Evolutionary conservation across 805 yeast species (phyloP).

Genomic region (Candida loeiensis): DNA sequence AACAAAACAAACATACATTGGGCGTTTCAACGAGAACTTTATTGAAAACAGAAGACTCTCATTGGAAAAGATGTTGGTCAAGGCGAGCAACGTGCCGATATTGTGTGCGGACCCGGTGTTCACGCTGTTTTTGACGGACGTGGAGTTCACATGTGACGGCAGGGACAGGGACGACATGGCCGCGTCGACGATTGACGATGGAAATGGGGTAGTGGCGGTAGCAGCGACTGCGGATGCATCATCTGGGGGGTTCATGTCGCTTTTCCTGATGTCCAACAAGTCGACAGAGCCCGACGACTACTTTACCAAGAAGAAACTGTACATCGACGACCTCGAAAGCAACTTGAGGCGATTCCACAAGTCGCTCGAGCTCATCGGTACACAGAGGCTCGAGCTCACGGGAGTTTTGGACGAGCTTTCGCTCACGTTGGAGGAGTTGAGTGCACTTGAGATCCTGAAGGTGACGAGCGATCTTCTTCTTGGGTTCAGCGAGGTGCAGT

Average conservation of each 20-base stretch:
- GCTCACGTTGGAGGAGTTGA: conserved; percentile 50
- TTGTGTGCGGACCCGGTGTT: conserved; percentile 75
- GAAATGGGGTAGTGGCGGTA: conserved; percentile 4
- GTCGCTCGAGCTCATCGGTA: conserved; percentile 68
- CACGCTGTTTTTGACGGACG: conserved; percentile 70
- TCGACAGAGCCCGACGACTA: conserved; percentile 75
- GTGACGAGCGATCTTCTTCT: conserved; percentile 58
- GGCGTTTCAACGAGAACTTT: conserved; percentile 86
- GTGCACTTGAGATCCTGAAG: conserved; percentile 71
- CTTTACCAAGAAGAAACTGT: conserved; percentile 64
- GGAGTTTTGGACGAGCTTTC: conserved; percentile 67
- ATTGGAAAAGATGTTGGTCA: conserved; percentile 78
- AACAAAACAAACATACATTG: conserved; percentile 89
- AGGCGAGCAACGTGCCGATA: conserved; percentile 54
- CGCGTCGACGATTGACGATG: neutral
- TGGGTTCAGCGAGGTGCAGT: conserved; percentile 71
- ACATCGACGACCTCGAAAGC: conserved; percentile 67
- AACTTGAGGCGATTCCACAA: conserved; percentile 67
- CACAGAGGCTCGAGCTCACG: conserved; percentile 73
- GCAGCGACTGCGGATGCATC: conserved; percentile 19
- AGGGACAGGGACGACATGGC: conserved; percentile 39
- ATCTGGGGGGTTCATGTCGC: conserved; percentile 60
- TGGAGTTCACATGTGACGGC: conserved; percentile 63
- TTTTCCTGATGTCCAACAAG: conserved; percentile 66
- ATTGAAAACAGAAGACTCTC: conserved; percentile 82